These are phyloP conservation scores for Phyllachora maydis DNA, from an alignment of 2,329 filamentous ascomycete genomes.

Conservation along the genomic window DNA sequence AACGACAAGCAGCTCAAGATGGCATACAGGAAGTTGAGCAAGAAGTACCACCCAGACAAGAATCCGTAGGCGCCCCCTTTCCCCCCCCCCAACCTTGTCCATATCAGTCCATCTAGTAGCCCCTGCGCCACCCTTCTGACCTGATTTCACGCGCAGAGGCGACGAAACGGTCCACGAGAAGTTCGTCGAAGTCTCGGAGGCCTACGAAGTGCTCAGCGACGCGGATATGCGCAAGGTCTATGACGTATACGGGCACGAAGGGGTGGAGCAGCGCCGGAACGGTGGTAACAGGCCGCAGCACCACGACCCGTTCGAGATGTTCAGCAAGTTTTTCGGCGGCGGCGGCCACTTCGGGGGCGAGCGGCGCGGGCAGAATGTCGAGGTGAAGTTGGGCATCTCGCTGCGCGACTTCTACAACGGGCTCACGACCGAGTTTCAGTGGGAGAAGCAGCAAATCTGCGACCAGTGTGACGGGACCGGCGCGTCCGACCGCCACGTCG, in stretches of 20 bases:
- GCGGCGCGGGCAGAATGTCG: slow-evolving; percentile 71
- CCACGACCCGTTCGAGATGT: slow-evolving; percentile 88
- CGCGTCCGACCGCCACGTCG: slow-evolving; percentile 61
- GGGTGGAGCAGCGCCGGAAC: slow-evolving; percentile 62
- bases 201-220: slow-evolving; percentile 80
- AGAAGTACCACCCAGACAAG: slow-evolving; percentile 95
- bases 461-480: slow-evolving; percentile 78
- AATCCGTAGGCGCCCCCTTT: slow-evolving; percentile 49
- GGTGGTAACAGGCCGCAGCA: slow-evolving; percentile 27
- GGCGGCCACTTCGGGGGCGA: slow-evolving; percentile 70
- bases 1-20: slow-evolving; percentile 81
- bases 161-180: slow-evolving; percentile 67
- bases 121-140: slow-evolving; percentile 1
- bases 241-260: slow-evolving; percentile 85
- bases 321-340: slow-evolving; percentile 91
- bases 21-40: slow-evolving; percentile 78
- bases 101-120: neutral
- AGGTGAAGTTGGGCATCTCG: slow-evolving; percentile 60
- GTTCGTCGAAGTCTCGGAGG: slow-evolving; percentile 86
- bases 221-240: slow-evolving; percentile 70
- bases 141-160: slow-evolving; percentile 26
- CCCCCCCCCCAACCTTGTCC: neutral
- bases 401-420: slow-evolving; percentile 89
- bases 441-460: slow-evolving; percentile 92
- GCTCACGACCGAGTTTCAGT: slow-evolving; percentile 63